phyloP scores from a whole-genome alignment of 192 early-diverging fungal species.

The Entomortierella beljakovae region DNA sequence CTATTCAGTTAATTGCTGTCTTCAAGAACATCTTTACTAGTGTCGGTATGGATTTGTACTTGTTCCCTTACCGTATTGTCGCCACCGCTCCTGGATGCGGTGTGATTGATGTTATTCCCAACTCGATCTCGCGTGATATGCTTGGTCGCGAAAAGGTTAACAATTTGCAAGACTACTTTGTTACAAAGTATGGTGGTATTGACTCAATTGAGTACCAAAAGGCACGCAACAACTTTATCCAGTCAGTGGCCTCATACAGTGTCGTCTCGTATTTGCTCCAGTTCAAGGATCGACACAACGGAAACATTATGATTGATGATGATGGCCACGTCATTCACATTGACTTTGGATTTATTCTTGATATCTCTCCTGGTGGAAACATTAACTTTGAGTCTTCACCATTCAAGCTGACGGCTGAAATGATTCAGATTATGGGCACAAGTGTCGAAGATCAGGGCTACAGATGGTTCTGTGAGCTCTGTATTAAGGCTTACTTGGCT shows the following conservation, averaged over 20 bases:
- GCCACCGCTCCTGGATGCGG: conserved; percentile 98
- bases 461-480: conserved; percentile 89
- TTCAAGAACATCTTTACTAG: conserved; percentile 96
- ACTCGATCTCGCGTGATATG: conserved; percentile 96
- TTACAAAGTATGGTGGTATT: conserved; percentile 89
- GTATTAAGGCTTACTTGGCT: conserved; percentile 93
- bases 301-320: conserved; percentile 99
- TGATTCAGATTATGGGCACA: conserved; percentile 98
- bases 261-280: conserved; percentile 95
- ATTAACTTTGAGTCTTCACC: conserved; percentile 95
- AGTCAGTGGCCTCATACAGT: conserved; percentile 95
- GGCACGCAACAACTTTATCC: conserved; percentile 91
- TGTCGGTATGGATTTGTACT: conserved; percentile 93
- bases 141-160: conserved; percentile 99
- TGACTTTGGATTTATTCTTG: conserved; percentile 99
- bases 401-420: conserved; percentile 98
- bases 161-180: conserved; percentile 95
- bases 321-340: conserved; percentile 98
- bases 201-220: conserved; percentile 91
- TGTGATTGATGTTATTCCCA: conserved; percentile 98
- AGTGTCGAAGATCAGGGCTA: conserved; percentile 82
- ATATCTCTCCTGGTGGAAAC: conserved; percentile 96
- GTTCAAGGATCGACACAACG: conserved; percentile 99
- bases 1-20: conserved; percentile 96
- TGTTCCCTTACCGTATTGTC: conserved; percentile 97